Evolutionary conservation across 1,284 basidiomycete genomes (phyloP), one percentile per base, ranked within the genome.

Genomic region (Ceratobasidium sp.): DNA sequence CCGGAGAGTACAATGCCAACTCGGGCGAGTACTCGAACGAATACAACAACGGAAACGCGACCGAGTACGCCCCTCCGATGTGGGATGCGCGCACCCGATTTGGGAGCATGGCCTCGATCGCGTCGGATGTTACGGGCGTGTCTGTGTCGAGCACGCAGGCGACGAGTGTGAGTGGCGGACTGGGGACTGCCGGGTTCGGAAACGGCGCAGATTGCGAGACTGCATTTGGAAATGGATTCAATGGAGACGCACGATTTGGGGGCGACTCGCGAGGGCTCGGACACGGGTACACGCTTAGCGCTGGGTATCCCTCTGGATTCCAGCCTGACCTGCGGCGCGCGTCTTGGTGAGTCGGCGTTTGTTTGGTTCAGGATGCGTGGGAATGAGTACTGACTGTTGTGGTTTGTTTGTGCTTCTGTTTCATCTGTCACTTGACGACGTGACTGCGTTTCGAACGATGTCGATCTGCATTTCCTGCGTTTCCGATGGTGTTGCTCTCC

Each of bases 51-150:
- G 47, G 32, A 23, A 18, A 5, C 16, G 18, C 11, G n/a, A 23
- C 2, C 16, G 21, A 23, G 26, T 30, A 14, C 16, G 28, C 35
- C 8, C 57, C 57, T 11, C 18, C 35, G 18, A 14, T 55, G 16
- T 62, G 57, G 61, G 70, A 62, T 23, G 46, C 38, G 4, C 43
- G 70, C 35, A 63, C 61, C 4, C 72, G 73, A 26, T 75, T 75
- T 58, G 74, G 73, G n/a, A 72, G 67, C 18, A 72, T 75, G 61
- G 72, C 74, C 9, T 73, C 72, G 38, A 72, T 72, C 26, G 70
- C 59, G 43, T 72, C 70, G 50, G 72, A 75, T 43, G 74, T 71
- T 26, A 73, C 74, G 14, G 72, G 72, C 55, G 70, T 71, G 14
- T 70, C 55, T 9, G 30, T 70, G 13, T 70, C 67, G 26, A 59